Conservation (phyloP, 257 asterid genomes). For the Apocynum venetum region DNA sequence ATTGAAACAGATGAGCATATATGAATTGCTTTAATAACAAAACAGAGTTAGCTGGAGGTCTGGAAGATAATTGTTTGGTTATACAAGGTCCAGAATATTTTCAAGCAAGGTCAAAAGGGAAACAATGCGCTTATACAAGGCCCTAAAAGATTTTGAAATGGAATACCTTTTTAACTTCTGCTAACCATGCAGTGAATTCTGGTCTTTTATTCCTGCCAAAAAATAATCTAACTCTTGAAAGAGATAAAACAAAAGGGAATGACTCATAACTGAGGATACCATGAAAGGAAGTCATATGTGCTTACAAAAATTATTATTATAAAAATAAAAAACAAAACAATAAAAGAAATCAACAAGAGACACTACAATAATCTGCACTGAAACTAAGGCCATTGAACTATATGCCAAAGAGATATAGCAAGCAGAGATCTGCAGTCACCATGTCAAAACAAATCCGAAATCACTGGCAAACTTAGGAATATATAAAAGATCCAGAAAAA, state of each 20-base stretch:
- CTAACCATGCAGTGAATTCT: slow-evolving; percentile 91
- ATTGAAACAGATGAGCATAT: not conserved
- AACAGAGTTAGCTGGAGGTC: not conserved
- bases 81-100: not conserved
- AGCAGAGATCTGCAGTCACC: not conserved
- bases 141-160: not conserved
- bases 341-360: not conserved
- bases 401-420: not conserved
- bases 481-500: not conserved
- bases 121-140: not conserved
- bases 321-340: not conserved
- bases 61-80: not conserved
- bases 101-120: not conserved
- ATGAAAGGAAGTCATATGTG: not conserved
- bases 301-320: not conserved
- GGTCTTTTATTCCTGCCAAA: slow-evolving; percentile 87
- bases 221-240: not conserved
- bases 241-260: not conserved
- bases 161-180: slow-evolving; percentile 78
- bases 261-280: not conserved
- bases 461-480: not conserved
- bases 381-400: not conserved
- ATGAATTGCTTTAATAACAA: not conserved
- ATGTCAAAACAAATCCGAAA: not conserved
- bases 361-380: not conserved